phyloP scores from a whole-genome alignment of 495 filamentous ascomycete genomes.

The Aspergillus biplanus region DNA sequence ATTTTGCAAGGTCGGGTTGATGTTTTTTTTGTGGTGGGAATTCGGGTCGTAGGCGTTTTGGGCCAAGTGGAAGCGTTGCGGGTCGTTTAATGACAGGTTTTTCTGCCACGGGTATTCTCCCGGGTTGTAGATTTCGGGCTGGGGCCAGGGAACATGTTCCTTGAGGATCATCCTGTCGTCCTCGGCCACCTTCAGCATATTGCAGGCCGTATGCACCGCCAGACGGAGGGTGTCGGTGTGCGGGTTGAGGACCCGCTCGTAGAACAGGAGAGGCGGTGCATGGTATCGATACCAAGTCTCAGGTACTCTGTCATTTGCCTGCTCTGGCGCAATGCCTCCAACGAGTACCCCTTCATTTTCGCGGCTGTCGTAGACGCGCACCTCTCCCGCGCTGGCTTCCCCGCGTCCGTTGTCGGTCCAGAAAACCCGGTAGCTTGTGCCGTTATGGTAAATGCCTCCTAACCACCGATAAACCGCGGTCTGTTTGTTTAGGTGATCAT shows the following conservation, averaged over 20 bases:
- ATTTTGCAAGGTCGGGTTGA: neutral
- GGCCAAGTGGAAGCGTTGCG: neutral
- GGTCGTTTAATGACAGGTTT: neutral
- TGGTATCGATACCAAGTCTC: slow-evolving; percentile 26
- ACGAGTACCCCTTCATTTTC: slow-evolving; percentile 30
- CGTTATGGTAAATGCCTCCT: slow-evolving; percentile 41
- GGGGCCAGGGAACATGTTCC: neutral
- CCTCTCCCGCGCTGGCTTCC: slow-evolving; percentile 21
- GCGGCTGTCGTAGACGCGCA: slow-evolving; percentile 38
- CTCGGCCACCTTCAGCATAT: slow-evolving; percentile 12
- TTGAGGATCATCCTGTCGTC: slow-evolving; percentile 6
- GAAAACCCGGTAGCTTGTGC: slow-evolving; percentile 32
- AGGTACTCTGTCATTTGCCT: slow-evolving; percentile 30
- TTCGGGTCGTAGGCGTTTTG: neutral
- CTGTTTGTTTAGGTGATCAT: slow-evolving; percentile 13
- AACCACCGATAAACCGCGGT: slow-evolving; percentile 45
- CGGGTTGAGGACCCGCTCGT: slow-evolving; percentile 42
- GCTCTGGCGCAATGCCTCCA: slow-evolving; percentile 24
- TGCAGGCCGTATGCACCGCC: slow-evolving; percentile 14
- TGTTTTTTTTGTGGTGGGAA: neutral
- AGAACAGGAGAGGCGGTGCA: slow-evolving; percentile 37
- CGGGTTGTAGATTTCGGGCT: neutral
- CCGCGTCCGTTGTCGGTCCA: slow-evolving; percentile 40
- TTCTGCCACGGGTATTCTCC: neutral
- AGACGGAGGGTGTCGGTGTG: slow-evolving; percentile 17